phyloP scores from a whole-genome alignment of 768 basidiomycete genomes.

The Psilocybe tampanensis region DNA sequence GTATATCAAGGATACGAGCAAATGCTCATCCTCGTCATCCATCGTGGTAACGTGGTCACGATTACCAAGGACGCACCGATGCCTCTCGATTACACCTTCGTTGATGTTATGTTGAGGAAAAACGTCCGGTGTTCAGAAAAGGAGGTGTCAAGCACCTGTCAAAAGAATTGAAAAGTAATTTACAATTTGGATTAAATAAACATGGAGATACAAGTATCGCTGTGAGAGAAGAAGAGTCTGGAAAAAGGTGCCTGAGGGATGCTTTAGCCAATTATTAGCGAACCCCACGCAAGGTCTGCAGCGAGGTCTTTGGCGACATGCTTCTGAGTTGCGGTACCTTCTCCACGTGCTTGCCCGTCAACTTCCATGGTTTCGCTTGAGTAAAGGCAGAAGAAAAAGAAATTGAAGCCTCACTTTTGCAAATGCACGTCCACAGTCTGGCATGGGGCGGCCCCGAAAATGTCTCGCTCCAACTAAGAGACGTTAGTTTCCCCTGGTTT shows the following conservation, averaged over 20 bases:
- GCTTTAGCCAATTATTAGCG: constrained; percentile 28
- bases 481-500: constrained; percentile 36
- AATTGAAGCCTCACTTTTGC: constrained; percentile 50
- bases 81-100: not conserved
- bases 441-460: constrained; percentile 44
- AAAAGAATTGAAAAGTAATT: not conserved
- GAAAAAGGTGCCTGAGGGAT: constrained; percentile 2
- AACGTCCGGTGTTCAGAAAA: not conserved
- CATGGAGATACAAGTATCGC: not conserved
- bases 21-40: constrained; percentile 1
- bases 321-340: constrained; percentile 53
- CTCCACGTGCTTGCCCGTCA: constrained; percentile 48
- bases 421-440: constrained; percentile 56
- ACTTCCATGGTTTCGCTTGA: constrained; percentile 37
- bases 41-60: constrained; percentile 2
- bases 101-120: not conserved
- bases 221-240: not conserved
- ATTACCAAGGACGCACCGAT: not conserved
- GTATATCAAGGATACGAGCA: not conserved
- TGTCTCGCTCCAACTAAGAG: constrained; percentile 59
- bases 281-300: constrained; percentile 46
- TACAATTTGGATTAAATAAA: not conserved
- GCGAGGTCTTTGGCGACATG: constrained; percentile 49
- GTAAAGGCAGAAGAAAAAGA: constrained; percentile 10
- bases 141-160: not conserved